Conservation (phyloP, 108 stramenopile species). For the Cylindrotheca fusiformis region DNA sequence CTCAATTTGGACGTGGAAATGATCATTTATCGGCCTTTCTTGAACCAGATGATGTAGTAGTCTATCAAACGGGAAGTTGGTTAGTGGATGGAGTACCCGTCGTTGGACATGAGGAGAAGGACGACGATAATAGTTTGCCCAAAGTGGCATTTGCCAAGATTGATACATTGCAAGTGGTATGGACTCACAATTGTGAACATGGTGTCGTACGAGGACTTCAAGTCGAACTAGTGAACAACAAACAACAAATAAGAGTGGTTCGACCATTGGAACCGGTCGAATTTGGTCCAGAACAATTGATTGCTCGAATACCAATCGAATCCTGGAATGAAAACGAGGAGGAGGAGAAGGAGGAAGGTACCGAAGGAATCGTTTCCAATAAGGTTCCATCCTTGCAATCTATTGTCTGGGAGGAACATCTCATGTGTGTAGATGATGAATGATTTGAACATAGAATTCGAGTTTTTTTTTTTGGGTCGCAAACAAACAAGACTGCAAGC, state of each 20-base stretch:
- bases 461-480: too few relatives aligned
- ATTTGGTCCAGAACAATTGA: constrained; percentile 61
- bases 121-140: constrained; percentile 26
- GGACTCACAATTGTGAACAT: constrained; percentile 86
- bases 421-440: too few relatives aligned
- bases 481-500: too few relatives aligned
- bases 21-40: constrained; percentile 61
- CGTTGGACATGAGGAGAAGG: too few relatives aligned
- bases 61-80: constrained; percentile 72
- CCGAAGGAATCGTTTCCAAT: too few relatives aligned
- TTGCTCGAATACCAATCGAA: constrained; percentile 16
- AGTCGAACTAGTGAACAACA: constrained; percentile 7
- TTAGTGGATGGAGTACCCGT: constrained; percentile 63
- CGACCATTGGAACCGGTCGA: constrained; percentile 25
- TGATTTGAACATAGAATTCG: too few relatives aligned
- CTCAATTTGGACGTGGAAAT: constrained; percentile 57
- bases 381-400: too few relatives aligned
- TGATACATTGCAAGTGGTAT: constrained; percentile 65
- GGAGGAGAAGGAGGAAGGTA: background rate
- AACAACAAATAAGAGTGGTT: background rate
- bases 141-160: constrained; percentile 19
- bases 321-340: background rate
- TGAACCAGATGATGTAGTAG: constrained; percentile 55
- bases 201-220: constrained; percentile 62
- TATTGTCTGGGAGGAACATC: too few relatives aligned